These are phyloP conservation scores for Colletotrichum noveboracense DNA, from an alignment of 2,329 filamentous ascomycete species.

Conservation along the genomic window DNA sequence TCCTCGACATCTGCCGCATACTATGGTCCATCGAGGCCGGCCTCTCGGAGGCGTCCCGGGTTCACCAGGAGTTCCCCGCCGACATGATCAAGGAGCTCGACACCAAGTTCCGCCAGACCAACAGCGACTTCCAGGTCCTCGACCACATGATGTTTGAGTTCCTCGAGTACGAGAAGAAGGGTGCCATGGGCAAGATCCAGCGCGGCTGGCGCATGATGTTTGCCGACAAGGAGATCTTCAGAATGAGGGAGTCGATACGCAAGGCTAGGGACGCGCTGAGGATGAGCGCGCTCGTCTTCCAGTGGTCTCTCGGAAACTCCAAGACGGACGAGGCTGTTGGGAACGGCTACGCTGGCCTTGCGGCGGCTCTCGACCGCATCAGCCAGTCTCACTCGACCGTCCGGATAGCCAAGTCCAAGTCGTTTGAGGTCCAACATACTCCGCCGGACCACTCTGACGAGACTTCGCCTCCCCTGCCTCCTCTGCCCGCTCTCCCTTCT, in stretches of 20 bases:
- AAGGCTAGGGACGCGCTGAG: conserved; percentile 66
- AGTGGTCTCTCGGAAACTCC: conserved; percentile 66
- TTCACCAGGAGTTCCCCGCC: conserved; percentile 57
- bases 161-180: conserved; percentile 66
- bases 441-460: not conserved
- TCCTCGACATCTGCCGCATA: conserved; percentile 70
- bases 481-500: conserved; percentile 7
- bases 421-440: conserved; percentile 26
- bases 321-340: conserved; percentile 65
- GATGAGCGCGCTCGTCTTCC: conserved; percentile 68
- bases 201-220: conserved; percentile 70
- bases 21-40: conserved; percentile 74
- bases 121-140: conserved; percentile 66
- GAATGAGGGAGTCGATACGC: conserved; percentile 60
- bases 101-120: conserved; percentile 65
- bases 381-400: conserved; percentile 31
- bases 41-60: conserved; percentile 57
- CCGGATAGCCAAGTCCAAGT: conserved; percentile 32
- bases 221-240: conserved; percentile 64
- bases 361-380: conserved; percentile 65
- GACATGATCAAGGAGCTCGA: conserved; percentile 70
- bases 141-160: conserved; percentile 67
- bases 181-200: conserved; percentile 63
- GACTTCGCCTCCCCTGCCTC: not conserved
- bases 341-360: conserved; percentile 71